Evolutionary conservation across 2,329 filamentous ascomycete species (phyloP).

Genomic region (Zasmidium cellare): DNA sequence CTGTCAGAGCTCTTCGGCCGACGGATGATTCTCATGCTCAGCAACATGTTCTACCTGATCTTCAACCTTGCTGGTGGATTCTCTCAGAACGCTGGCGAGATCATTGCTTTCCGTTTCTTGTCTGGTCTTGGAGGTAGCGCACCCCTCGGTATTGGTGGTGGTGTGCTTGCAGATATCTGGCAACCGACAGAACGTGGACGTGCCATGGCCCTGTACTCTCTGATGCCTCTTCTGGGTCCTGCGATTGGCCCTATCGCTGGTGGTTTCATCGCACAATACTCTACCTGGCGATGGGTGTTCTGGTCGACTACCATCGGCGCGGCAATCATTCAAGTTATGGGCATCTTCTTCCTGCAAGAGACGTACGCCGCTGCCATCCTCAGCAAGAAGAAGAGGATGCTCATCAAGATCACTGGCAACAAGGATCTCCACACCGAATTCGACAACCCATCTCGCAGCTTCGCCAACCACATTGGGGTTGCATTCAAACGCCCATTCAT

Average conservation of each 20-base stretch:
- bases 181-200: conserved; percentile 62
- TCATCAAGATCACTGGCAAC: conserved; percentile 62
- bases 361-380: conserved; percentile 68
- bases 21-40: conserved; percentile 36
- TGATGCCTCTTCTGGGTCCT: conserved; percentile 65
- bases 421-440: conserved; percentile 56
- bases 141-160: conserved; percentile 39
- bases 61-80: conserved; percentile 42
- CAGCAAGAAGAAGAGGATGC: conserved; percentile 55
- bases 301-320: conserved; percentile 65
- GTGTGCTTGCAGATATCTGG: conserved; percentile 56
- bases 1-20: conserved; percentile 40
- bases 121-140: conserved; percentile 40
- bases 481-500: conserved; percentile 38
- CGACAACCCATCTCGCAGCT: conserved; percentile 36
- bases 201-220: conserved; percentile 62
- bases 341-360: conserved; percentile 63
- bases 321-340: conserved; percentile 60
- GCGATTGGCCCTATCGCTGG: conserved; percentile 66
- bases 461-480: conserved; percentile 32
- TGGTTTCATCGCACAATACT: conserved; percentile 63
- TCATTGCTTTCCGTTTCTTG: conserved; percentile 41
- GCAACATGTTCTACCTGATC: conserved; percentile 39
- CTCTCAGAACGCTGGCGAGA: conserved; percentile 30
- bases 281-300: conserved; percentile 74